Conservation (phyloP, 1,284 basidiomycete genomes). For the Microbotryum lychnidis-dioicae region DNA sequence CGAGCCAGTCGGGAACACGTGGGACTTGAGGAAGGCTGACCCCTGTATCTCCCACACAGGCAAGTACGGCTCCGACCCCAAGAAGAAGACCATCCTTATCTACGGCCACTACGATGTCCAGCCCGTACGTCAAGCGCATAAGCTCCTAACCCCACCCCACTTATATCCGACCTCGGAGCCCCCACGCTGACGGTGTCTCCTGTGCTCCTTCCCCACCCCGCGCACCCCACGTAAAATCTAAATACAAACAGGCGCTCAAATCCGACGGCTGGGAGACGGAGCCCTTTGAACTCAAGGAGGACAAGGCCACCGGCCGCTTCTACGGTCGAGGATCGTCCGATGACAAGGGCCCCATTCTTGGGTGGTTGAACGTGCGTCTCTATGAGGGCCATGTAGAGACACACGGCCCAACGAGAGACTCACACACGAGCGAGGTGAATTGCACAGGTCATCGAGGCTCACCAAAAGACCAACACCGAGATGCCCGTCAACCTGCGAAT, state of each 20-base stretch:
- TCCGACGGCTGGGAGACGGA: constrained; percentile 52
- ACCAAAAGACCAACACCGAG: constrained; percentile 60
- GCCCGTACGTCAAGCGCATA: constrained; percentile 34
- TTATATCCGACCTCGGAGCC: neutral
- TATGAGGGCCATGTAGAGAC: too few relatives aligned
- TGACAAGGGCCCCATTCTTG: constrained; percentile 68
- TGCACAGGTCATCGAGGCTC: constrained; percentile 63
- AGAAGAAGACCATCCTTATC: constrained; percentile 50
- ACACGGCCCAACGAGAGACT: neutral
- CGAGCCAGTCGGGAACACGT: too few relatives aligned
- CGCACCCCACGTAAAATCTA: neutral
- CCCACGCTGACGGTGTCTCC: neutral
- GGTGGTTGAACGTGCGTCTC: constrained; percentile 70
- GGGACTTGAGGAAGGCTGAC: too few relatives aligned
- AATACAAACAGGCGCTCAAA: constrained; percentile 14
- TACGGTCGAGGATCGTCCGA: constrained; percentile 86
- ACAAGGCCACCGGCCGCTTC: constrained; percentile 60
- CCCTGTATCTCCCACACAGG: too few relatives aligned
- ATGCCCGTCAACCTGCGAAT: constrained; percentile 90
- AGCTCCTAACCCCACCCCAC: neutral
- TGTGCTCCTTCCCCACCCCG: neutral
- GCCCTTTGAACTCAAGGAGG: constrained; percentile 72
- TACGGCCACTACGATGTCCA: constrained; percentile 45
- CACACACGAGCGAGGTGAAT: neutral
- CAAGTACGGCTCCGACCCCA: constrained; percentile 38